phyloP scores from a whole-genome alignment of 306 rosid species.

The Ormosia semicastrata region DNA sequence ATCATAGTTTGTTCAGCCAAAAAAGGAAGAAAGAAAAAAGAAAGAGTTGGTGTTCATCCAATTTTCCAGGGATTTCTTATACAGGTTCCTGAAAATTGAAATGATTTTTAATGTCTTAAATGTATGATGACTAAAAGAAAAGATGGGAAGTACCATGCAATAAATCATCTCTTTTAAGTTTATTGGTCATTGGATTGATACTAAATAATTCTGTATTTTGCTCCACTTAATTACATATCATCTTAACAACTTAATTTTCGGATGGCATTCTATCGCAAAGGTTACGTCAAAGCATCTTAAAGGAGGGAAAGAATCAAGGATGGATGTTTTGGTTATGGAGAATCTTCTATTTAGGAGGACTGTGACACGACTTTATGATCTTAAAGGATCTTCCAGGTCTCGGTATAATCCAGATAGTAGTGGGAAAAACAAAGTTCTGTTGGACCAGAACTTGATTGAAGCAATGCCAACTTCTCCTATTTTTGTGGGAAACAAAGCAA shows the following conservation, averaged over 20 bases:
- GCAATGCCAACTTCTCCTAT: constrained; percentile 99
- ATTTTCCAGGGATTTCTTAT: not conserved
- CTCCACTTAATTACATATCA: not conserved
- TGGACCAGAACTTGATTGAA: constrained; percentile 95
- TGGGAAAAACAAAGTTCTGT: constrained; percentile 84
- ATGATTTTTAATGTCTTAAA: not conserved
- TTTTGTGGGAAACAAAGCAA: constrained; percentile 90
- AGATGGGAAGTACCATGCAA: constrained; percentile 5
- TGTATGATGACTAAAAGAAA: not conserved
- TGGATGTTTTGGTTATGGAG: constrained; percentile 97
- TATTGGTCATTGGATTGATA: constrained; percentile 8
- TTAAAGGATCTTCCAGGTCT: constrained; percentile 89
- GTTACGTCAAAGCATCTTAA: constrained; percentile 78
- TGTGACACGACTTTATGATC: constrained; percentile 83
- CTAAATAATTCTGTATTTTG: not conserved
- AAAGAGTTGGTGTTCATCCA: not conserved
- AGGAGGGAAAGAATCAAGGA: constrained; percentile 82
- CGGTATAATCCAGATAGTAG: constrained; percentile 81
- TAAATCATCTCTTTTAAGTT: constrained; percentile 7
- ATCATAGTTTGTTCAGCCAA: not conserved
- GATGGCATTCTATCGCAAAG: constrained; percentile 52
- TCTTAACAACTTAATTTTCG: constrained; percentile 13
- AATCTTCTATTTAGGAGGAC: constrained; percentile 82
- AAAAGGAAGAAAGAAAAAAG: not conserved
- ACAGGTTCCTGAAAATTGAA: not conserved